Percentiles rank a stretch among this genome's conserved stretches.
Conservation (phyloP, 139 green algal species). For the Zygnema circumcarinatum region DNA sequence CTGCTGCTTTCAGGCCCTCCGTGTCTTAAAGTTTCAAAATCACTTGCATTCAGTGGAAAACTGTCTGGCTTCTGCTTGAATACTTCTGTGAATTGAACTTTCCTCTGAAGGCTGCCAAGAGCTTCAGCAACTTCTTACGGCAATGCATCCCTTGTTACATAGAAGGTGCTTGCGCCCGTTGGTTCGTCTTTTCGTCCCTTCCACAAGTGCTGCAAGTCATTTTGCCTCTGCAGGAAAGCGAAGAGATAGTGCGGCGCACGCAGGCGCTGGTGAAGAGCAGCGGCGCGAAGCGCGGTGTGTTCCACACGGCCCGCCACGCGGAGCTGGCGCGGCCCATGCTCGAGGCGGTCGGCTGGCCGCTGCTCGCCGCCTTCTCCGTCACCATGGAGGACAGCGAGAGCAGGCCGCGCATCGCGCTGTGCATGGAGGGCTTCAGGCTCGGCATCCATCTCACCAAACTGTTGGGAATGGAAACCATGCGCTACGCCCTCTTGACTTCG, state of each 20-base stretch:
- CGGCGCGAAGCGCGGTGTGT: conserved; percentile 28
- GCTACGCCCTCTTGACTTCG: conserved; percentile 81
- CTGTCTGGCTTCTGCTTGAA: too few relatives aligned
- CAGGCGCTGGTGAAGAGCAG: conserved; percentile 26
- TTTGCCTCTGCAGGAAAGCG: conserved; percentile 51
- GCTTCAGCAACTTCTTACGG: too few relatives aligned
- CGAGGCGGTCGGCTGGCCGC: conserved; percentile 87
- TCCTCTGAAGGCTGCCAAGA: too few relatives aligned
- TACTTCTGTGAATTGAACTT: too few relatives aligned
- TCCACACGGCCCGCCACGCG: conserved; percentile 36
- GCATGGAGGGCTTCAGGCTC: conserved; percentile 54
- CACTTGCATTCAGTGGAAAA: too few relatives aligned
- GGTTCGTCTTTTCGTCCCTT: too few relatives aligned
- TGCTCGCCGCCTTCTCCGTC: conserved; percentile 82
- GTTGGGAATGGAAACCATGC: conserved; percentile 84
- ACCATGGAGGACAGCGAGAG: conserved; percentile 71
- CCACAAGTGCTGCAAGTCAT: background rate
- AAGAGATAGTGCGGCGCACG: conserved; percentile 51
- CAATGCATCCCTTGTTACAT: too few relatives aligned
- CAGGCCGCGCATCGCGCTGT: conserved; percentile 16
- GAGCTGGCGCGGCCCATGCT: conserved; percentile 80
- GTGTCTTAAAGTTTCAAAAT: too few relatives aligned
- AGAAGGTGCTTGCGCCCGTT: too few relatives aligned
- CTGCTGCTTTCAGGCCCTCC: too few relatives aligned
- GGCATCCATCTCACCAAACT: conserved; percentile 72